Percentiles rank a stretch among this genome's conserved stretches.
Conservation (phyloP, 2,329 filamentous ascomycete genomes). For the Onygena corvina region DNA sequence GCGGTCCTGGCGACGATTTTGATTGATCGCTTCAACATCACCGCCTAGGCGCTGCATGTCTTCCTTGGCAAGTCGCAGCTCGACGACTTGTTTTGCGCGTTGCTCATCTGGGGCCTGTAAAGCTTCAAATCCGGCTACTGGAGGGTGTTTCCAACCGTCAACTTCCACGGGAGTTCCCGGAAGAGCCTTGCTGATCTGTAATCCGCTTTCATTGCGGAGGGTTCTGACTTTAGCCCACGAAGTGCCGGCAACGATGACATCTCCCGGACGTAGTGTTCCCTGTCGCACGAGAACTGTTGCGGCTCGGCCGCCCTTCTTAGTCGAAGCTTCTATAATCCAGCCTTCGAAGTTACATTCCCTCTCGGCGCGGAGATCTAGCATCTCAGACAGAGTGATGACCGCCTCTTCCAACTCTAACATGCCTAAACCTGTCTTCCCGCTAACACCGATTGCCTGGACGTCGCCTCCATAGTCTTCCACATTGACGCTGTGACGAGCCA, state of each 20-base stretch:
- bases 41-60: conserved; percentile 54
- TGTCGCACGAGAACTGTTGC: conserved; percentile 82
- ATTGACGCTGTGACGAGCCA: conserved; percentile 70
- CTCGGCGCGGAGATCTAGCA: conserved; percentile 81
- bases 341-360: conserved; percentile 67
- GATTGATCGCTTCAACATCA: conserved; percentile 68
- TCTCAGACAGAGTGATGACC: conserved; percentile 71
- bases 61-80: conserved; percentile 59
- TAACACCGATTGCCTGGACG: conserved; percentile 80
- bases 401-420: conserved; percentile 90
- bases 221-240: conserved; percentile 80
- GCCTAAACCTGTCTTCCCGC: conserved; percentile 83
- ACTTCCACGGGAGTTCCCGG: conserved; percentile 88
- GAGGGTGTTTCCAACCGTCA: conserved; percentile 85
- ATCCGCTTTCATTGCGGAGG: conserved; percentile 73
- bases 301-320: conserved; percentile 70
- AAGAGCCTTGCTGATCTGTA: conserved; percentile 56
- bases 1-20: conserved; percentile 50
- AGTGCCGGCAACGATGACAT: conserved; percentile 74
- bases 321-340: conserved; percentile 84
- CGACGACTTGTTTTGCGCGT: conserved; percentile 63
- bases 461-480: conserved; percentile 94
- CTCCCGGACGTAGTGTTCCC: conserved; percentile 69
- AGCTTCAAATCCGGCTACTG: conserved; percentile 73
- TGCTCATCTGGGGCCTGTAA: conserved; percentile 70